Evolutionary conservation across 2,329 filamentous ascomycete genomes (phyloP).

Genomic region (Aureobasidium sp.): DNA sequence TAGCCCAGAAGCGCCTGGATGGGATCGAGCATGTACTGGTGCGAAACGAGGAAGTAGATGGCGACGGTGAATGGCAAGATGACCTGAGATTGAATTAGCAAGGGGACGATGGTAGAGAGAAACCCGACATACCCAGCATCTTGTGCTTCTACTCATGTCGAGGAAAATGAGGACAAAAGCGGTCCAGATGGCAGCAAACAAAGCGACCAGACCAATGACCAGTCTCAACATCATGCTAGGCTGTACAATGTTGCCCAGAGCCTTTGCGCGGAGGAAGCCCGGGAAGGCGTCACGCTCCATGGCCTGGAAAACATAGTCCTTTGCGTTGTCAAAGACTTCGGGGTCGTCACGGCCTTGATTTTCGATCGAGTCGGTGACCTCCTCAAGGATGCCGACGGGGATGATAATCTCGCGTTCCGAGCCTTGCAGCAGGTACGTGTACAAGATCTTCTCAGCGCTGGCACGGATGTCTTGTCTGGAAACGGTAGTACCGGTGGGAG

Average conservation of each 20-base stretch:
- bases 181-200: constrained; percentile 92
- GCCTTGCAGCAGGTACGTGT: constrained; percentile 91
- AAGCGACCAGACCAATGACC: constrained; percentile 73
- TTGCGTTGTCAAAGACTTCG: constrained; percentile 93
- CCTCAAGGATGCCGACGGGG: constrained; percentile 75
- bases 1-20: constrained; percentile 80
- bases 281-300: constrained; percentile 99
- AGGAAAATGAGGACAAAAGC: constrained; percentile 91
- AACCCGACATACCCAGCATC: constrained; percentile 67
- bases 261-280: constrained; percentile 89
- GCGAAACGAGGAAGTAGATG: constrained; percentile 80
- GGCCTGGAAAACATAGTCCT: constrained; percentile 98
- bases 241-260: constrained; percentile 89
- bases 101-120: not conserved
- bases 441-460: constrained; percentile 97
- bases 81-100: constrained; percentile 39
- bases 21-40: constrained; percentile 93
- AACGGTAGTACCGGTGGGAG: constrained; percentile 67
- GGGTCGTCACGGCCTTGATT: constrained; percentile 88
- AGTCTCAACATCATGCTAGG: constrained; percentile 80
- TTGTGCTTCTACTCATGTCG: constrained; percentile 62
- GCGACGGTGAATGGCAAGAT: constrained; percentile 90
- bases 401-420: constrained; percentile 94
- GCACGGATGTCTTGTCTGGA: constrained; percentile 84
- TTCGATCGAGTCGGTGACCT: constrained; percentile 83